Conservation (phyloP, 192 early-diverging fungal genomes). For the Podila verticillata region DNA sequence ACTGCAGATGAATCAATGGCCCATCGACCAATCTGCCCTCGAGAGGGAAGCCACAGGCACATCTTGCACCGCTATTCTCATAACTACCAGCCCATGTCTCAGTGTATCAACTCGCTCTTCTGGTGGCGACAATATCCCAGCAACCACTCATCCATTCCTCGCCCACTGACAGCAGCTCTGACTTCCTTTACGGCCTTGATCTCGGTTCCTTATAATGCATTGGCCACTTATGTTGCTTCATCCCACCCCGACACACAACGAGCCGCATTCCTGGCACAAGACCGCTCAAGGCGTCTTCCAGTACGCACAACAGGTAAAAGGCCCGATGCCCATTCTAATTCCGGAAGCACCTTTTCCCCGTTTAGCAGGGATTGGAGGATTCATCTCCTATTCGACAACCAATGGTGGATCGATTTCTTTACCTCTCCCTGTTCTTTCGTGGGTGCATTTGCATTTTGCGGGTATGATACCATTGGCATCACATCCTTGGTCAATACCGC, state of each 20-base stretch:
- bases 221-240: not conserved
- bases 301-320: no score
- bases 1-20: not conserved
- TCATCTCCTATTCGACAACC: not conserved
- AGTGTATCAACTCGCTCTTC: not conserved
- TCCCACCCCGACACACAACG: no score
- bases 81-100: not conserved
- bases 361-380: not conserved
- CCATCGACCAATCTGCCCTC: not conserved
- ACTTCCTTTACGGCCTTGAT: not conserved
- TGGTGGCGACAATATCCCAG: not conserved
- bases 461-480: not conserved
- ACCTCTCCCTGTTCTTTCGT: not conserved
- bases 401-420: not conserved
- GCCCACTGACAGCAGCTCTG: not conserved
- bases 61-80: not conserved
- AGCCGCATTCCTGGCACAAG: no score
- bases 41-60: not conserved
- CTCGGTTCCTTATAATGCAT: not conserved
- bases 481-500: not conserved
- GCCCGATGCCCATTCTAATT: no score
- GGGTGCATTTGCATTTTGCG: not conserved
- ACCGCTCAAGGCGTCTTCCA: no score
- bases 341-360: no score
- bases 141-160: not conserved